Conservation (phyloP, 148 eudicot genomes). For the Fagopyrum homotropicum region DNA sequence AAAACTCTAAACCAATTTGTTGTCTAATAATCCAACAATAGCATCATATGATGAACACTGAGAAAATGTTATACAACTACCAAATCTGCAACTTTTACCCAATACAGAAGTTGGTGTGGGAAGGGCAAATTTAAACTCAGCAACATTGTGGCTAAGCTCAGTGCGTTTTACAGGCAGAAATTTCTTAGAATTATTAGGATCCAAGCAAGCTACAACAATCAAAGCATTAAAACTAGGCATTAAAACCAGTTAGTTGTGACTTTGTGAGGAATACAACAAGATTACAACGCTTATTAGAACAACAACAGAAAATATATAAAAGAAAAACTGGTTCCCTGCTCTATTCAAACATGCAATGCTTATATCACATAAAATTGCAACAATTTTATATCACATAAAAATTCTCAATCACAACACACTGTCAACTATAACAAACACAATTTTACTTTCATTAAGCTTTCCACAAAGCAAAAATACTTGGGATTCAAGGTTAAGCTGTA, state of each 20-base stretch:
- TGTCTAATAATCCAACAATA: background rate
- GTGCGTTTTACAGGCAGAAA: slow-evolving; percentile 45
- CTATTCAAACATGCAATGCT: background rate
- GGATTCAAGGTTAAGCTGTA: slow-evolving; percentile 4
- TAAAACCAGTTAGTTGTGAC: background rate
- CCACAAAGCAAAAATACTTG: background rate
- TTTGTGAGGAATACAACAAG: background rate
- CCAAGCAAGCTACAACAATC: slow-evolving; percentile 32
- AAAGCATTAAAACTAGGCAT: background rate
- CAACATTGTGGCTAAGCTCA: slow-evolving; percentile 41
- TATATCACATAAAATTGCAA: no score
- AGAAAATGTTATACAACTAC: background rate
- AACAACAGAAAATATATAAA: background rate
- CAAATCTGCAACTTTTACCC: slow-evolving; percentile 48
- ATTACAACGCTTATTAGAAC: background rate
- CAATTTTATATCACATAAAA: no score
- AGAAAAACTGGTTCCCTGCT: background rate
- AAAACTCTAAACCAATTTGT: background rate
- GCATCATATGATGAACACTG: background rate
- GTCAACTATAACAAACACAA: background rate
- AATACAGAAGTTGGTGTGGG: slow-evolving; percentile 35
- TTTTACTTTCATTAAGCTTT: background rate
- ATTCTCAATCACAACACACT: background rate
- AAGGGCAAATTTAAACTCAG: slow-evolving; percentile 34
- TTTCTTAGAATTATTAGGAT: slow-evolving; percentile 43